These are phyloP conservation scores for Paracamarosporium sp. DNA, from an alignment of 2,329 filamentous ascomycete species.

Conservation along the genomic window DNA sequence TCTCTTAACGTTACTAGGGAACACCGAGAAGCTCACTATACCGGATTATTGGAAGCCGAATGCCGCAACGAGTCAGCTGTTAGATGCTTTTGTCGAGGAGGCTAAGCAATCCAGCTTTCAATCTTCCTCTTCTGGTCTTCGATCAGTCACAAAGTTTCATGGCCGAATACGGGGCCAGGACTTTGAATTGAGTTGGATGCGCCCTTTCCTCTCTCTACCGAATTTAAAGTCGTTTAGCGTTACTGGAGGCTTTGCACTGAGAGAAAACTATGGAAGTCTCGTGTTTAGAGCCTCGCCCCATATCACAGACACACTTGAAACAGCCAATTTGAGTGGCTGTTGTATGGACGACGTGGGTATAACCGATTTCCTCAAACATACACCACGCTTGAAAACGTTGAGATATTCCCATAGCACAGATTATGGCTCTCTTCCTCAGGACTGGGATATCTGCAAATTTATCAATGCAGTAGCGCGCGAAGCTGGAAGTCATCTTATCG, in stretches of 20 bases:
- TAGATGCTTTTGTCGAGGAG: constrained; percentile 21
- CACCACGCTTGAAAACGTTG: constrained; percentile 22
- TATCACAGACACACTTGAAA: constrained; percentile 19
- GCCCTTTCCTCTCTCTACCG: constrained; percentile 24
- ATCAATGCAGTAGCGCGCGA: constrained; percentile 20
- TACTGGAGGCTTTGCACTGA: constrained; percentile 11
- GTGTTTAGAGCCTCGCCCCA: constrained; percentile 7
- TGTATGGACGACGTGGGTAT: constrained; percentile 23
- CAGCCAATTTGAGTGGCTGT: constrained; percentile 12
- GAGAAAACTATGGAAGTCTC: constrained; percentile 5
- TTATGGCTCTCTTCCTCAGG: constrained; percentile 7
- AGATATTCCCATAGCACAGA: constrained; percentile 22
- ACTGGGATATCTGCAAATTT: constrained; percentile 33
- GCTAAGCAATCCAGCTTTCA: constrained; percentile 15
- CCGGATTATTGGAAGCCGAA: constrained; percentile 18
- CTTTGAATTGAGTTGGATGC: constrained; percentile 18
- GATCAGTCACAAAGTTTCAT: constrained; percentile 17
- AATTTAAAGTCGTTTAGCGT: constrained; percentile 18
- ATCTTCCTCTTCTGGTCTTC: constrained; percentile 21
- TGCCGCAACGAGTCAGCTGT: constrained; percentile 19
- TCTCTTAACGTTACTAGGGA: constrained; percentile 28
- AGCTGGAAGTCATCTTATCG: constrained; percentile 26
- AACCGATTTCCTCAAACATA: constrained; percentile 25
- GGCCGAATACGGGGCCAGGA: constrained; percentile 10
- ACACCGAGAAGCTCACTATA: constrained; percentile 20